These are phyloP conservation scores for Yamadazyma sp. DNA, from an alignment of 1,139 yeast genomes.

Conservation along the genomic window DNA sequence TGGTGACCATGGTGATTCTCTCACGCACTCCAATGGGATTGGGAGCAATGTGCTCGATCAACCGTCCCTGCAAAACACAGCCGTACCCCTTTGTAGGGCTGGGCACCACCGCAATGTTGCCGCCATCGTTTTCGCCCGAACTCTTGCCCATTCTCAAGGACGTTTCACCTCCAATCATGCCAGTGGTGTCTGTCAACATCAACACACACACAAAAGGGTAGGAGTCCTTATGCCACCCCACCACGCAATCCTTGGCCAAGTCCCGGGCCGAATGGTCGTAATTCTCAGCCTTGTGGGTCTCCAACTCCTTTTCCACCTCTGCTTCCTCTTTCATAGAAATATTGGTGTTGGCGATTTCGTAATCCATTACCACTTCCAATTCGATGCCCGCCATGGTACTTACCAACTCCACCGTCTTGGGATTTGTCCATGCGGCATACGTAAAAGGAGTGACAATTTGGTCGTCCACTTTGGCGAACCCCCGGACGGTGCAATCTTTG, in stretches of 20 bases:
- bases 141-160: conserved; percentile 45
- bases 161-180: conserved; percentile 63
- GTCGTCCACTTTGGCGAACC: conserved; percentile 39
- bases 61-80: conserved; percentile 56
- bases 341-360: conserved; percentile 54
- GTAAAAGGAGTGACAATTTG: conserved; percentile 42
- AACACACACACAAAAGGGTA: conserved; percentile 65
- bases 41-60: conserved; percentile 57
- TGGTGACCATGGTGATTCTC: conserved; percentile 53
- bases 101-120: conserved; percentile 40
- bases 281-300: conserved; percentile 7
- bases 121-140: conserved; percentile 21
- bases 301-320: conserved; percentile 22
- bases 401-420: conserved; percentile 49
- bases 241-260: conserved; percentile 43
- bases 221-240: conserved; percentile 60
- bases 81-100: conserved; percentile 58
- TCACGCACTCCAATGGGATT: conserved; percentile 51
- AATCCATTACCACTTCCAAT: conserved; percentile 50
- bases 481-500: conserved; percentile 46
- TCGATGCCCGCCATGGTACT: conserved; percentile 57
- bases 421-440: conserved; percentile 57
- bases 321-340: conserved; percentile 39
- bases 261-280: conserved; percentile 12
- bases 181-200: conserved; percentile 56